These are phyloP conservation scores for Dioscorea dumetorum DNA, from an alignment of 106 monocot species.

Conservation along the genomic window DNA sequence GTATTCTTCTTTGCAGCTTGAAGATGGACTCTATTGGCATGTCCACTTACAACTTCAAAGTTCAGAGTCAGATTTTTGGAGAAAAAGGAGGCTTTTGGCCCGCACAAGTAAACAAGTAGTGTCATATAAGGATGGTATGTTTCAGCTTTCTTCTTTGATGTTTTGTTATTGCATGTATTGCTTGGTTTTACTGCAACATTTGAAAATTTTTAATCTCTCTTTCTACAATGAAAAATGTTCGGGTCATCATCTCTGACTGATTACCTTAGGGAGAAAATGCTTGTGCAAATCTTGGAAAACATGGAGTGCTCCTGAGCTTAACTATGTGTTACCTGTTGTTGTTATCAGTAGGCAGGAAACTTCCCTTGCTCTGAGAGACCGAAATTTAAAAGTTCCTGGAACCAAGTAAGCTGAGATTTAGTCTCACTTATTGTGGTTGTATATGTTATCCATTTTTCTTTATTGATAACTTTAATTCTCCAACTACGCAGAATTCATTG, in stretches of 20 bases:
- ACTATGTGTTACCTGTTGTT: constrained; percentile 74
- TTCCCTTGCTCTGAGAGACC: constrained; percentile 60
- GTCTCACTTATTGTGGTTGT: no score
- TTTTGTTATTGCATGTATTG: no score
- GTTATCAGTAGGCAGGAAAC: constrained; percentile 79
- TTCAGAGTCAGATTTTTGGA: constrained; percentile 79
- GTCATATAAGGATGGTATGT: constrained; percentile 84
- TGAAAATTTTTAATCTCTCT: no score
- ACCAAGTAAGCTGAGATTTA: constrained; percentile 56
- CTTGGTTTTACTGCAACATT: no score
- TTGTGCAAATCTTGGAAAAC: constrained; percentile 76
- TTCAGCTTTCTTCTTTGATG: background rate
- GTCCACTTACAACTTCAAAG: constrained; percentile 52
- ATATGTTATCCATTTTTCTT: no score
- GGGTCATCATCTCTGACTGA: no score
- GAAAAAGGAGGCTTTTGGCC: constrained; percentile 77
- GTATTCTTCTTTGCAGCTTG: constrained; percentile 45
- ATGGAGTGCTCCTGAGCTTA: constrained; percentile 82
- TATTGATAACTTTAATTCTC: background rate
- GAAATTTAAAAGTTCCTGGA: constrained; percentile 78
- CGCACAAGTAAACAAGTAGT: constrained; percentile 52
- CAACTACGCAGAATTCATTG: constrained; percentile 72
- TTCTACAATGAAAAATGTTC: no score
- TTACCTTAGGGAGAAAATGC: constrained; percentile 48
- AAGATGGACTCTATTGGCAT: constrained; percentile 53